phyloP scores from a whole-genome alignment of 768 basidiomycete species.

The Dacryopinax primogenitus region DNA sequence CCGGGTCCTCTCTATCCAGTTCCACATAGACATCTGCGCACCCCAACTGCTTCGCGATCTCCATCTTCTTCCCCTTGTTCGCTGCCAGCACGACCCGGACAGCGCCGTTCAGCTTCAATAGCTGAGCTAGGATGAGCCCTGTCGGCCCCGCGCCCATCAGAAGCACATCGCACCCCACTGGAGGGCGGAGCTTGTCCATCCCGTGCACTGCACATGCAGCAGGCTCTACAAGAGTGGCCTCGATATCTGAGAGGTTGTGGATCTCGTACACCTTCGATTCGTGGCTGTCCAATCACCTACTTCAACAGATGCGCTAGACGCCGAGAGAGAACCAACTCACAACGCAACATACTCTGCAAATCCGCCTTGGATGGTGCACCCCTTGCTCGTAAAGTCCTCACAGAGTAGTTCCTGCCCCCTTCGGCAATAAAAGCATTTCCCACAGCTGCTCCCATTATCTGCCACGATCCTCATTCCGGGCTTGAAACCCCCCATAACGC shows the following conservation, averaged over 20 bases:
- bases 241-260: constrained; percentile 73
- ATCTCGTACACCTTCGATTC: constrained; percentile 77
- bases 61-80: constrained; percentile 83
- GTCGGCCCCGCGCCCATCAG: constrained; percentile 86
- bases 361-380: constrained; percentile 69
- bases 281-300: constrained; percentile 29
- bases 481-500: constrained; percentile 62
- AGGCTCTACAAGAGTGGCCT: constrained; percentile 78
- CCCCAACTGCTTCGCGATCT: constrained; percentile 65
- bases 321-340: constrained; percentile 33
- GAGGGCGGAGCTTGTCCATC: constrained; percentile 70
- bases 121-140: constrained; percentile 77
- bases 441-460: constrained; percentile 71
- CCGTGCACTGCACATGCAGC: constrained; percentile 87
- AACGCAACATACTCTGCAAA: constrained; percentile 83
- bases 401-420: constrained; percentile 71
- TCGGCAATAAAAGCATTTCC: constrained; percentile 75
- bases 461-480: constrained; percentile 75
- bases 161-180: constrained; percentile 72
- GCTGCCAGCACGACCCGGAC: constrained; percentile 61
- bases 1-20: constrained; percentile 61
- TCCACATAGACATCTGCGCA: constrained; percentile 79
- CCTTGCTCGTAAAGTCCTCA: constrained; percentile 70
- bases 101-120: constrained; percentile 79
- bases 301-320: constrained; percentile 20